Evolutionary conservation across 495 filamentous ascomycete genomes (phyloP).

Genomic region (Penicillium tannophilum): DNA sequence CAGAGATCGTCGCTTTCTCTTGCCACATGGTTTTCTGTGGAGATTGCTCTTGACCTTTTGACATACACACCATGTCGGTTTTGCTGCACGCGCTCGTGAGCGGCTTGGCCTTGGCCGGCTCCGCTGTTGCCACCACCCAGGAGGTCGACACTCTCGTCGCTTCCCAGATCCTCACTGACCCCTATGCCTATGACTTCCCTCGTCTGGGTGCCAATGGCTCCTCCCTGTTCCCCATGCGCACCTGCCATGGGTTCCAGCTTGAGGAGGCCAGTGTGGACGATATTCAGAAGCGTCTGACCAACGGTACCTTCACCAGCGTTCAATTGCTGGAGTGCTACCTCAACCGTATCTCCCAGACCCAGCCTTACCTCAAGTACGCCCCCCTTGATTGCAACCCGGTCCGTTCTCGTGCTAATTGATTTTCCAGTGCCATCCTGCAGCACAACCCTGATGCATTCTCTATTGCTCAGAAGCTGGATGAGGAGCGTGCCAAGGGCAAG

Average conservation of each 20-base stretch:
- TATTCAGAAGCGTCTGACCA: conserved; percentile 46
- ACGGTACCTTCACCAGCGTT: conserved; percentile 48
- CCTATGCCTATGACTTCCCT: conserved; percentile 49
- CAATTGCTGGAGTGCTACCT: conserved; percentile 56
- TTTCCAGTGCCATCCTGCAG: conserved; percentile 54
- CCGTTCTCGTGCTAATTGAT: neutral
- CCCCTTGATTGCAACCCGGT: neutral
- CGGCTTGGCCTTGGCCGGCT: conserved; percentile 26
- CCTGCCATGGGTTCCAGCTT: conserved; percentile 60
- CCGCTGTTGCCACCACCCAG: conserved; percentile 16
- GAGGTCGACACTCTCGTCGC: conserved; percentile 28
- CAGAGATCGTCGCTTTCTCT: conserved; percentile 13
- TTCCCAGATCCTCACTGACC: conserved; percentile 35
- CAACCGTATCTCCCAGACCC: conserved; percentile 53
- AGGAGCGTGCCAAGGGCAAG: conserved; percentile 55
- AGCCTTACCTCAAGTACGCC: conserved; percentile 60
- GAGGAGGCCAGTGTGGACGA: conserved; percentile 65
- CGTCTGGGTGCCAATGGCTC: conserved; percentile 31
- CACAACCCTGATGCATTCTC: conserved; percentile 61
- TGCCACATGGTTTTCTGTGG: conserved; percentile 29
- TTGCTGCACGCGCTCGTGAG: conserved; percentile 22
- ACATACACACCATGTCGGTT: conserved; percentile 19
- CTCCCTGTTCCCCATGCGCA: conserved; percentile 58
- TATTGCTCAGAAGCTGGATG: conserved; percentile 61
- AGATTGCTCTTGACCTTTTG: conserved; percentile 5